Evolutionary conservation across 192 early-diverging fungal genomes (phyloP), one percentile per base, ranked within the genome.

Genomic region (Backusella tarrabulga): DNA sequence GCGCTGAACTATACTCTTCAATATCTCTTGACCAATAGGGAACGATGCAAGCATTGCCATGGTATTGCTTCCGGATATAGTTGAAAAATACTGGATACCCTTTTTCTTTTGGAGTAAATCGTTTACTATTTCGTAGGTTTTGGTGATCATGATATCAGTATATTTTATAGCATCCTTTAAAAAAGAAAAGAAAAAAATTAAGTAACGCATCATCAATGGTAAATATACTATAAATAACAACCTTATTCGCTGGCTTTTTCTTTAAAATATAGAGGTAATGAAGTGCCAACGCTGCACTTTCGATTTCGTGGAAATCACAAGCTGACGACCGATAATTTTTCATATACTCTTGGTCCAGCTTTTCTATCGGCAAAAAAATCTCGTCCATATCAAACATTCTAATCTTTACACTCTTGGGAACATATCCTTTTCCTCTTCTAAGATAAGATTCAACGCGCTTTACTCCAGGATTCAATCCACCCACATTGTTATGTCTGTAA

Each of bases 41-140:
- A 72, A 72, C 0, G 23, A 72, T 50, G 41, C 71, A 32, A 72
- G 41, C 71, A 50, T 46, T 19, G 40, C 29, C 21, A 72, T 26
- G 11, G 71, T 46, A 19, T 46, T 44, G 14, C 71, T 72, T 32
- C 71, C 71, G 19, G 71, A 26, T 26, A 50, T 23, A 7, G 71
- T 72, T 32, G 71, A 44, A 46, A 72, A 72, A 29, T 46, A 72
- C 17, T 72, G 56, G 12, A 63, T 63, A 14, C 23, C 23, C 12
- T 63, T 63, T 29, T 63, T 63, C 56, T 63, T 63, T 29, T 63
- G 56, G 12, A 63, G 56, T 12, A 63, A 63, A 63, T 63, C 56
- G 11, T 26, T 12, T 2, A 63, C 12, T 63, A 63, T 63, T 29
- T 23, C 56, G 12, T 29, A 63, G 2, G 56, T 63, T n/a, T 63